Evolutionary conservation across 2,329 filamentous ascomycete genomes (phyloP).

Genomic region (Paraconiothyrium brasiliense): DNA sequence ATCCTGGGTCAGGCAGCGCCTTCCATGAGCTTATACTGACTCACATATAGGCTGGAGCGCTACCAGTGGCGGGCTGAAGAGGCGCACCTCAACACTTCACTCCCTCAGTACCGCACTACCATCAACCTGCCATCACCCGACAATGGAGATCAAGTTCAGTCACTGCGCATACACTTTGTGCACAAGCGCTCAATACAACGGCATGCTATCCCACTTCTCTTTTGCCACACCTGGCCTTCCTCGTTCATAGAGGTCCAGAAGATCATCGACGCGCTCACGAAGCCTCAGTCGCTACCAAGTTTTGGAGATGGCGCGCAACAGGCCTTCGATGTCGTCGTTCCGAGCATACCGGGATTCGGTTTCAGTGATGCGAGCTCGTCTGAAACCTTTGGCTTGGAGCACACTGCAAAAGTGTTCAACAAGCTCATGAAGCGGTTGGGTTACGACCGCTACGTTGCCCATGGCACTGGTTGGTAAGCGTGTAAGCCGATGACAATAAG

Average conservation of each 20-base stretch:
- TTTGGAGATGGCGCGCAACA: conserved; percentile 32
- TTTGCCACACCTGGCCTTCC: conserved; percentile 73
- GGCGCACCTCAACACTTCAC: conserved; percentile 62
- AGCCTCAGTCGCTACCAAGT: conserved; percentile 57
- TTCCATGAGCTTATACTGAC: conserved; percentile 23
- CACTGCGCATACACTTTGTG: conserved; percentile 70
- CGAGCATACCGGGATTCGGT: conserved; percentile 71
- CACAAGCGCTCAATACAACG: conserved; percentile 64
- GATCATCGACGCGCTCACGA: conserved; percentile 63
- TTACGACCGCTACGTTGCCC: conserved; percentile 67
- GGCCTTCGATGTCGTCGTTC: conserved; percentile 73
- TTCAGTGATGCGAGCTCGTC: conserved; percentile 71
- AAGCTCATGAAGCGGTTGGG: conserved; percentile 68
- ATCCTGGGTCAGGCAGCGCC: not conserved
- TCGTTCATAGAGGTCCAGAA: conserved; percentile 69
- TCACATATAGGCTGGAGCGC: conserved; percentile 66
- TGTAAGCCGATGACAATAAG: not conserved
- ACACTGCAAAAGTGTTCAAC: conserved; percentile 66
- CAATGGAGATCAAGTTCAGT: conserved; percentile 27
- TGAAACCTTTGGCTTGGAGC: conserved; percentile 59
- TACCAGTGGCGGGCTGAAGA: conserved; percentile 73
- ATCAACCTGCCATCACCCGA: conserved; percentile 50
- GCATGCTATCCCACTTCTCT: conserved; percentile 69
- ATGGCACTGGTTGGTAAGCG: conserved; percentile 61
- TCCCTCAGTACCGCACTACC: conserved; percentile 72